These are phyloP conservation scores for Annulohypoxylon maeteangense DNA, from an alignment of 495 filamentous ascomycete species.

Conservation along the genomic window DNA sequence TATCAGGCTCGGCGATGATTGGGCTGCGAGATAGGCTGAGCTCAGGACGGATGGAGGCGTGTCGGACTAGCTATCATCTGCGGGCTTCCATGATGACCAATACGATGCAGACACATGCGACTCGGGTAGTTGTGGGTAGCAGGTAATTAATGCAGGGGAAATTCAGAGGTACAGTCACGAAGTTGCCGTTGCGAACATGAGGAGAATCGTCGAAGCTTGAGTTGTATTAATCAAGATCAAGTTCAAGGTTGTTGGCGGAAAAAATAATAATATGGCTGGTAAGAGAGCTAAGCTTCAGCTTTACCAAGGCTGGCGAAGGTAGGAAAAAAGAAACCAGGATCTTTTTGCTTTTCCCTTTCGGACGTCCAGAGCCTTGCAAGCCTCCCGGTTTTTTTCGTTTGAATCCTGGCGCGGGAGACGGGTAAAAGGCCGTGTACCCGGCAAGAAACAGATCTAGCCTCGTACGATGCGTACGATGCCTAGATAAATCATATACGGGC, in stretches of 20 bases:
- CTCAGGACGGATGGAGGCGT: constrained; percentile 31
- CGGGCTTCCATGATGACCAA: constrained; percentile 55
- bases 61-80: constrained; percentile 45
- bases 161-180: constrained; percentile 15
- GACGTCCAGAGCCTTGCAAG: constrained; percentile 29
- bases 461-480: constrained; percentile 18
- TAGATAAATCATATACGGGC: background rate
- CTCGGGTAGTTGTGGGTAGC: constrained; percentile 39
- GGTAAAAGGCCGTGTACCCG: constrained; percentile 30
- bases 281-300: constrained; percentile 25
- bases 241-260: background rate
- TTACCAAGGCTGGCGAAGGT: constrained; percentile 24
- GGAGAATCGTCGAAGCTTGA: constrained; percentile 19
- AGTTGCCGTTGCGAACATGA: constrained; percentile 24
- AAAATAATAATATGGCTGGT: constrained; percentile 36
- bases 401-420: constrained; percentile 32
- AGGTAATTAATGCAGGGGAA: constrained; percentile 43
- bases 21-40: constrained; percentile 46
- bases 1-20: constrained; percentile 39
- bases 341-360: constrained; percentile 26
- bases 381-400: constrained; percentile 43
- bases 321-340: constrained; percentile 34
- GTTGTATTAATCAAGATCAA: constrained; percentile 26
- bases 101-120: constrained; percentile 60
- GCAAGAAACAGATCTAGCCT: constrained; percentile 34